These are phyloP conservation scores for Chlorella vulgaris DNA, from an alignment of 139 green algal species.

Conservation along the genomic window DNA sequence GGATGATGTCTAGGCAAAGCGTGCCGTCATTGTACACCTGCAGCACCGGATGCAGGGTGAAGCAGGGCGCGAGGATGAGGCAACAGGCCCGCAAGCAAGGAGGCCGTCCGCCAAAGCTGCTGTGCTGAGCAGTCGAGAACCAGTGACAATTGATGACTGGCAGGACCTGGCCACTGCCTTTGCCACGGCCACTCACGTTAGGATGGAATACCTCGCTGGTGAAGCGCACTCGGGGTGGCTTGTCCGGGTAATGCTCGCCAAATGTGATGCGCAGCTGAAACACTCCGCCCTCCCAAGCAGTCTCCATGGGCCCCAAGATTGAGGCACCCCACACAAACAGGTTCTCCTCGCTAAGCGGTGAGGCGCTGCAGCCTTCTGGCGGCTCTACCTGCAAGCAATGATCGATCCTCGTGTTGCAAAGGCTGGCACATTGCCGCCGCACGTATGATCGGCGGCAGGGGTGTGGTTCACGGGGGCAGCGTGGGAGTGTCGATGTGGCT, in stretches of 20 bases:
- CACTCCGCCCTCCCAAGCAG: conserved; percentile 67
- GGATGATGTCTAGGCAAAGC: conserved; percentile 94
- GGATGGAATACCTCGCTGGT: conserved; percentile 85
- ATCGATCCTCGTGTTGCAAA: no score
- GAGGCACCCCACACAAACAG: conserved; percentile 30
- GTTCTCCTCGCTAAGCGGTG: conserved; percentile 67
- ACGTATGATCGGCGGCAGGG: no score
- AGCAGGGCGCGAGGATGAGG: not conserved
- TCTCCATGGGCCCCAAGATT: conserved; percentile 41
- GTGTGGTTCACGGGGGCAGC: no score
- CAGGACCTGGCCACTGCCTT: no score
- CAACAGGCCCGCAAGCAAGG: not conserved
- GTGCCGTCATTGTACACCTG: conserved; percentile 82
- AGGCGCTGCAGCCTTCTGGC: conserved; percentile 70
- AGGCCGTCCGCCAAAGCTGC: not conserved
- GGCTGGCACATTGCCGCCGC: no score
- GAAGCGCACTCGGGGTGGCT: conserved; percentile 91
- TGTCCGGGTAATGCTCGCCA: conserved; percentile 71
- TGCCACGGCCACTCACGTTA: conserved; percentile 72
- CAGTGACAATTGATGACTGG: no score
- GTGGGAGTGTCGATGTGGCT: no score
- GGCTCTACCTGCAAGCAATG: conserved; percentile 68
- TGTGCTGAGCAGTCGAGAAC: no score
- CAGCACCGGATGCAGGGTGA: not conserved
- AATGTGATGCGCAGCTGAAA: conserved; percentile 91